phyloP scores from a whole-genome alignment of 2,329 filamentous ascomycete genomes.

The Pyricularia sp. region DNA sequence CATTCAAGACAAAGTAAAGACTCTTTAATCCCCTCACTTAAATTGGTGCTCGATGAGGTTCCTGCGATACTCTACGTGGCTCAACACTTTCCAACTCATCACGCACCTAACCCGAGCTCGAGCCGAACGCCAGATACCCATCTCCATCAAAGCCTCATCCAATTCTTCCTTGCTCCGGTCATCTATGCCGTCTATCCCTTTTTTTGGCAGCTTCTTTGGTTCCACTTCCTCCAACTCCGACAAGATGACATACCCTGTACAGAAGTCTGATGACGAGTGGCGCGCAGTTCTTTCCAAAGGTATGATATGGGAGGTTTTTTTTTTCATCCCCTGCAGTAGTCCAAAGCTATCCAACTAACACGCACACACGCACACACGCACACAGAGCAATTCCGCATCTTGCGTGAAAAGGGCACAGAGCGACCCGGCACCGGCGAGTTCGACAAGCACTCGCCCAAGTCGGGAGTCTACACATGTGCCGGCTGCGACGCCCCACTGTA shows the following conservation, averaged over 20 bases:
- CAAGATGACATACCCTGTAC: slow-evolving; percentile 67
- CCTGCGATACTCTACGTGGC: slow-evolving; percentile 34
- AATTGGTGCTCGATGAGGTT: slow-evolving; percentile 33
- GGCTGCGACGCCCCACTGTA: slow-evolving; percentile 84
- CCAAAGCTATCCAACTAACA: not conserved
- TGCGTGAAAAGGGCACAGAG: slow-evolving; percentile 90
- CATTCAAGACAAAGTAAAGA: not conserved
- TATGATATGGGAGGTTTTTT: slow-evolving; percentile 16
- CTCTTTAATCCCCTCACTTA: not conserved
- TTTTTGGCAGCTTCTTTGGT: slow-evolving; percentile 67
- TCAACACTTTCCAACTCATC: slow-evolving; percentile 35
- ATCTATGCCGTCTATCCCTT: slow-evolving; percentile 72
- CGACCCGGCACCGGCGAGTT: slow-evolving; percentile 69
- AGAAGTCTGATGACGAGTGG: slow-evolving; percentile 81
- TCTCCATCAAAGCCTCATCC: slow-evolving; percentile 11
- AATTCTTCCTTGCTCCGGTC: slow-evolving; percentile 21
- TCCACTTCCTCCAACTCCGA: slow-evolving; percentile 42
- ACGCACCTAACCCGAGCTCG: slow-evolving; percentile 32
- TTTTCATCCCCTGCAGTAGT: not conserved
- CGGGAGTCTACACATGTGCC: slow-evolving; percentile 79
- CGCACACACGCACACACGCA: slow-evolving; percentile 9
- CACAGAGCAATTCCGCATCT: slow-evolving; percentile 87
- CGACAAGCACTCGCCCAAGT: slow-evolving; percentile 71
- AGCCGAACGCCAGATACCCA: slow-evolving; percentile 12
- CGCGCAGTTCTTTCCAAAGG: slow-evolving; percentile 64